Base-by-base conservation (phyloP, 1,284 basidiomycete species). In the Naganishia cerealis region DNA sequence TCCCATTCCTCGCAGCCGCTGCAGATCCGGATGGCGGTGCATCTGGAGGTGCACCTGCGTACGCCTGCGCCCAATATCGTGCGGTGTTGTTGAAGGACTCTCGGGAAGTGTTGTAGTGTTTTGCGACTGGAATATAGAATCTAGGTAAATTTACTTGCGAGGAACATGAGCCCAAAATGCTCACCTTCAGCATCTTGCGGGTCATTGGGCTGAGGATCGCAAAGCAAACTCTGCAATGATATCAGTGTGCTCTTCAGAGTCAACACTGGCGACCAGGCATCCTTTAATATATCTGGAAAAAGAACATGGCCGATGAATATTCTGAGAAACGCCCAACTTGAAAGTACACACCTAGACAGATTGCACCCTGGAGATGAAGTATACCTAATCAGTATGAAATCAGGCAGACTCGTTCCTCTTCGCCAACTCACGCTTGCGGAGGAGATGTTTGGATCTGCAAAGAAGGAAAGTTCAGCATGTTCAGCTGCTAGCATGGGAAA, bases 201-300 rank as follows among this genome's bases (percentile, higher is more conserved):
- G 78, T 99, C 96, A 73, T 90, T 91, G 15, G 95, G 96, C 78
- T 97, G 94, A 0, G 95, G 96, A 3, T 90, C 91, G 81, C 94
- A 97, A n/a, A 99, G 84, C 13, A 99, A 85, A 36, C 90, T 92
- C 78, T 97, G 96, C 18, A 99, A 86, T 0, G 94, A 96, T 79
- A 99, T 94, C 75, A 99, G 84, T 0, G 94, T 98, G 36, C 93
- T 94, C 78, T 97, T 97, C 77, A 99, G 88, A 0, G 96, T 99
- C 71, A 95, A 86, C 50, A 96, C 92, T 61, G 79, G 79, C 65
- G 80, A 81, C 93, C 92, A 94, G 36, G 91, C 91, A 78, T 96
- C 92, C 79, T 91, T 90, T 73, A 92, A 83, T 74, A 91, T 91
- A 76, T 90, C 88, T 74, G 43, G 2, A 33, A 33, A 18, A 3